Conservation (phyloP, 106 monocot species). For the Allium fistulosum region DNA sequence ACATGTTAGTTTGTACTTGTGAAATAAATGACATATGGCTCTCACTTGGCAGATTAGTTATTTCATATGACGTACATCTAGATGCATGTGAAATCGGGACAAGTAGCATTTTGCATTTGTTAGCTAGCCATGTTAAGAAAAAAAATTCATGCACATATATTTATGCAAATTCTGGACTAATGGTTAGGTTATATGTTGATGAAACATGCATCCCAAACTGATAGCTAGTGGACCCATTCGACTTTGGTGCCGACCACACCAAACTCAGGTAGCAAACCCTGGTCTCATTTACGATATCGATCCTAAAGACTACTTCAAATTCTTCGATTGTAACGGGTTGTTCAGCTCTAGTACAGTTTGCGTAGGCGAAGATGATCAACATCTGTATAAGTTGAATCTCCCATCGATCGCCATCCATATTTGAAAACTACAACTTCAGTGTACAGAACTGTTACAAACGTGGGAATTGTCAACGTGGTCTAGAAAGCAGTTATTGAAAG, state of each 20-base stretch:
- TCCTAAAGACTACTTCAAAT: no score
- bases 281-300: conserved; percentile 41
- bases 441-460: conserved; percentile 45
- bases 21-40: no score
- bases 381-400: conserved; percentile 40
- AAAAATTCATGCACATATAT: no score
- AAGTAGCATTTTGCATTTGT: no score
- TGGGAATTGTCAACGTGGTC: conserved; percentile 24
- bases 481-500: no score
- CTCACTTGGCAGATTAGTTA: no score
- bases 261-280: conserved; percentile 33
- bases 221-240: conserved; percentile 31
- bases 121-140: no score
- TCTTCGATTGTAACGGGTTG: conserved; percentile 22
- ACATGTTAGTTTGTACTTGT: no score
- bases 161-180: no score
- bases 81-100: no score
- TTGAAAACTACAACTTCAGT: conserved; percentile 12
- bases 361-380: not conserved
- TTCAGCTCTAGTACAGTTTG: conserved; percentile 9
- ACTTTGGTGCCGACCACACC: conserved; percentile 34
- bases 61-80: no score
- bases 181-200: no score
- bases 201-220: conserved; percentile 14
- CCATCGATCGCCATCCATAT: conserved; percentile 42